phyloP scores from a whole-genome alignment of 2,329 filamentous ascomycete species.

The Alternaria longipes region DNA sequence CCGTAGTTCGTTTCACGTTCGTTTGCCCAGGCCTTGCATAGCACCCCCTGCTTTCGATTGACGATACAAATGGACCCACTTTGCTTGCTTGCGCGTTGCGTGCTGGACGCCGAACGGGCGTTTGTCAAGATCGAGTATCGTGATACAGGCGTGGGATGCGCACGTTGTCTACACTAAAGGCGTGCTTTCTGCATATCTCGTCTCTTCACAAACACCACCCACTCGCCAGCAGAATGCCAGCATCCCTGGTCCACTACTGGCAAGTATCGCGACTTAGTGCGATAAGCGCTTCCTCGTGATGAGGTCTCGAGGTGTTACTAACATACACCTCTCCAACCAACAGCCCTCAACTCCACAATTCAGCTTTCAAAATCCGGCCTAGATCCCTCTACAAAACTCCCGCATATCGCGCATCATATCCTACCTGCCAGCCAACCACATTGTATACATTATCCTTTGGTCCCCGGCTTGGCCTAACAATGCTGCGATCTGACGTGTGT shows the following conservation, averaged over 20 bases:
- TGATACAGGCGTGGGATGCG: constrained; percentile 4
- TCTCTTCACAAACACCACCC: not conserved
- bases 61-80: constrained; percentile 5
- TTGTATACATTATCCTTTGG: not conserved
- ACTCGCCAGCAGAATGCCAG: not conserved
- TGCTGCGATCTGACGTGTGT: constrained; percentile 12
- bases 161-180: not conserved
- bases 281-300: constrained; percentile 7
- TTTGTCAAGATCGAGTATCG: constrained; percentile 3
- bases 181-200: not conserved
- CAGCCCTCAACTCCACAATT: constrained; percentile 4
- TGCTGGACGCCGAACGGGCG: constrained; percentile 2
- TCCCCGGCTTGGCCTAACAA: constrained; percentile 1
- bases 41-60: constrained; percentile 3
- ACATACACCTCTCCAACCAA: not conserved
- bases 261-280: constrained; percentile 2
- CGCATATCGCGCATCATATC: constrained; percentile 2
- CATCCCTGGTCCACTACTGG: not conserved
- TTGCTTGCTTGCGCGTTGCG: constrained; percentile 6
- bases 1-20: constrained; percentile 21
- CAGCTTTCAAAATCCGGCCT: constrained; percentile 2
- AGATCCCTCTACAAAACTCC: constrained; percentile 2
- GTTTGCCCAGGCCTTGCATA: constrained; percentile 5
- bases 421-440: constrained; percentile 2
- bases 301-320: constrained; percentile 4